phyloP scores from a whole-genome alignment of 2,329 filamentous ascomycete species.

The Arthrobotrys entomopaga region DNA sequence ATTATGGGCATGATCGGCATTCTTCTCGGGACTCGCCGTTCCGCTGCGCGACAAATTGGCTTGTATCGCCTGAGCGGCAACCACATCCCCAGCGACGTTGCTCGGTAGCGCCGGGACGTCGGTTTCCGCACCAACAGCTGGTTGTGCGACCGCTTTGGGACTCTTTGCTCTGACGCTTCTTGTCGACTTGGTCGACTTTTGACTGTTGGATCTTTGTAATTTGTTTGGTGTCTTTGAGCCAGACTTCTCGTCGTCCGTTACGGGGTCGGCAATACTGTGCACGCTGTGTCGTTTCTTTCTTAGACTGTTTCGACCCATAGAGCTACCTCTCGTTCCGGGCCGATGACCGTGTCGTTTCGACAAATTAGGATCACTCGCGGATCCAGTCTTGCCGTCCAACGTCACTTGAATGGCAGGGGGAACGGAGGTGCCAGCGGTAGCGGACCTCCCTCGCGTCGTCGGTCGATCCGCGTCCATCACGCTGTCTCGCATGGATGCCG shows the following conservation, averaged over 20 bases:
- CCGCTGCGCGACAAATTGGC: conserved; percentile 18
- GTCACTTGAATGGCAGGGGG: conserved; percentile 46
- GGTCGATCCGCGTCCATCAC: conserved; percentile 39
- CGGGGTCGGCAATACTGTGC: conserved; percentile 26
- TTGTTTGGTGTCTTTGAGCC: conserved; percentile 25
- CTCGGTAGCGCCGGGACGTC: not conserved
- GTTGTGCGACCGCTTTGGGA: conserved; percentile 5
- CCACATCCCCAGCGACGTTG: conserved; percentile 18
- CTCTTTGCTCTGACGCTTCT: conserved; percentile 51
- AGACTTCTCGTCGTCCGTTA: conserved; percentile 47
- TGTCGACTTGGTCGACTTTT: conserved; percentile 36
- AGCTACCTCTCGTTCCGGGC: conserved; percentile 37
- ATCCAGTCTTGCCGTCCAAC: conserved; percentile 14
- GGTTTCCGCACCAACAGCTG: not conserved
- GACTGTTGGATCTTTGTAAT: conserved; percentile 27
- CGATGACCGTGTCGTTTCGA: conserved; percentile 27
- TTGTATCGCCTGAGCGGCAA: conserved; percentile 33
- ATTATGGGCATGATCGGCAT: conserved; percentile 51
- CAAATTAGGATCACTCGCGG: conserved; percentile 34
- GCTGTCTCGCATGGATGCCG: conserved; percentile 39
- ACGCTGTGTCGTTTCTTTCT: conserved; percentile 42
- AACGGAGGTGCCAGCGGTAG: conserved; percentile 15
- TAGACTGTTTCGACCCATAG: conserved; percentile 39
- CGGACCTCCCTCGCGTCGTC: conserved; percentile 27
- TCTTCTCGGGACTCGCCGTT: conserved; percentile 31